These are phyloP conservation scores for Clarireedia paspali DNA, from an alignment of 2,329 filamentous ascomycete species.

Conservation along the genomic window DNA sequence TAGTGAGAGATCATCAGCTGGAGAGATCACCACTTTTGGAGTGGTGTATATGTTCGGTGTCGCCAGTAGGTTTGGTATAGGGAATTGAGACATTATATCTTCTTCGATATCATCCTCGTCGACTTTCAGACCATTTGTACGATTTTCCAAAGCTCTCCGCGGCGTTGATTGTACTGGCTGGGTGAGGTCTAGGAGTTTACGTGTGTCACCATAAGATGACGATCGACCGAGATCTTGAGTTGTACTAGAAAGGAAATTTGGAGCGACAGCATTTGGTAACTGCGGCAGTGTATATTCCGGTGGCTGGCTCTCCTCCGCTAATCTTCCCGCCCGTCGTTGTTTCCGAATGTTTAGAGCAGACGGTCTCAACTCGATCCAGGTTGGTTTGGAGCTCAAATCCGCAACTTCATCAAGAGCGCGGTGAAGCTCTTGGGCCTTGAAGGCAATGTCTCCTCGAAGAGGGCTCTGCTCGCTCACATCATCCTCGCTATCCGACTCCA, in stretches of 20 bases:
- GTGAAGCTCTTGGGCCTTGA: neutral
- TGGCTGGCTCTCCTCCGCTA: conserved; percentile 6
- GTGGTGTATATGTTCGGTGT: neutral
- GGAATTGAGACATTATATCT: conserved; percentile 1
- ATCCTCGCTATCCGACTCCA: conserved; percentile 5
- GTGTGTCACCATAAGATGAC: conserved; percentile 17
- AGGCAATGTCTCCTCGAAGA: neutral
- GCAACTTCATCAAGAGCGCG: neutral
- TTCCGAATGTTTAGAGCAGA: conserved; percentile 12
- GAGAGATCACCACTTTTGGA: conserved; percentile 13
- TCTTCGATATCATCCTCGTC: conserved; percentile 2
- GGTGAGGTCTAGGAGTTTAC: conserved; percentile 17
- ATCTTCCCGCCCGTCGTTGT: conserved; percentile 8
- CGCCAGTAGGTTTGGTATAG: conserved; percentile 7
- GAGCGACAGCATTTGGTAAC: neutral
- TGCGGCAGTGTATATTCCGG: conserved; percentile 11
- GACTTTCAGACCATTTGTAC: neutral
- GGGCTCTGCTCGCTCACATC: conserved; percentile 6
- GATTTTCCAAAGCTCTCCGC: neutral
- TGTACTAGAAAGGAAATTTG: conserved; percentile 2
- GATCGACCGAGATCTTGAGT: conserved; percentile 11
- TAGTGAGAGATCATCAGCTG: conserved; percentile 8
- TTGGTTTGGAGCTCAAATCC: neutral
- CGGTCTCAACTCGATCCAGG: neutral
- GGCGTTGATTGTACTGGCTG: neutral